phyloP scores from a whole-genome alignment of 305 asterid genomes.

The Fraxinus ornus region DNA sequence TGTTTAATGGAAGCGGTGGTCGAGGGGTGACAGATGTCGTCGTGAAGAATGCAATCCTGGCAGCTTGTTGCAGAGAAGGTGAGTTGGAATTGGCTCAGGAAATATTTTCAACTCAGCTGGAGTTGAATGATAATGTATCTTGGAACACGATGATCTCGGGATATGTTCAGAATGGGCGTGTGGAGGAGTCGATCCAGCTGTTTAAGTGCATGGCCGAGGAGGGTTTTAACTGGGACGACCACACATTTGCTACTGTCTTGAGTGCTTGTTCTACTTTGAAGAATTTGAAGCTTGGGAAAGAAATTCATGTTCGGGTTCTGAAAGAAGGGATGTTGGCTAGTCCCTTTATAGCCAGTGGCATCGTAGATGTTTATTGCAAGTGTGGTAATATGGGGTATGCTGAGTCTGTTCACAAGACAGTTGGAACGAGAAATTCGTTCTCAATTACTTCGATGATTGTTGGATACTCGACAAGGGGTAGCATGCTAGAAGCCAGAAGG shows the following conservation, averaged over 20 bases:
- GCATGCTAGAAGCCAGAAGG: slow-evolving; percentile 58
- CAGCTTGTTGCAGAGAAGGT: slow-evolving; percentile 88
- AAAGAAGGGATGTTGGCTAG: slow-evolving; percentile 51
- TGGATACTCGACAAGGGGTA: slow-evolving; percentile 59
- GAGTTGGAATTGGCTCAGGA: slow-evolving; percentile 54
- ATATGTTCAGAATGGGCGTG: slow-evolving; percentile 59
- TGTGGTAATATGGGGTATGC: slow-evolving; percentile 67
- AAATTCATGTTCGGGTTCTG: slow-evolving; percentile 66
- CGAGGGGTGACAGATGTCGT: slow-evolving; percentile 47
- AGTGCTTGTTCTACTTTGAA: slow-evolving; percentile 60
- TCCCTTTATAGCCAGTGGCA: slow-evolving; percentile 65
- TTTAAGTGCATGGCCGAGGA: slow-evolving; percentile 50
- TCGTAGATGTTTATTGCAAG: slow-evolving; percentile 68
- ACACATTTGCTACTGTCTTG: slow-evolving; percentile 60
- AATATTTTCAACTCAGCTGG: slow-evolving; percentile 43
- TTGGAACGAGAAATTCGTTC: slow-evolving; percentile 42
- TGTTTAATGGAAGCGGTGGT: slow-evolving; percentile 34
- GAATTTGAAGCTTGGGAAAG: slow-evolving; percentile 63
- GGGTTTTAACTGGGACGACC: slow-evolving; percentile 62
- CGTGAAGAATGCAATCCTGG: slow-evolving; percentile 69
- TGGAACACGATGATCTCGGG: slow-evolving; percentile 91
- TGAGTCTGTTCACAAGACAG: slow-evolving; percentile 35
- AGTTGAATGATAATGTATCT: slow-evolving; percentile 59
- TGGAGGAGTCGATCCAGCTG: slow-evolving; percentile 53
- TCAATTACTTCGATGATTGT: slow-evolving; percentile 68